Evolutionary conservation across 371 early-diverging fungal genomes (phyloP), one percentile per base, ranked within the genome.

Genomic region (Conidiobolus incongruus): DNA sequence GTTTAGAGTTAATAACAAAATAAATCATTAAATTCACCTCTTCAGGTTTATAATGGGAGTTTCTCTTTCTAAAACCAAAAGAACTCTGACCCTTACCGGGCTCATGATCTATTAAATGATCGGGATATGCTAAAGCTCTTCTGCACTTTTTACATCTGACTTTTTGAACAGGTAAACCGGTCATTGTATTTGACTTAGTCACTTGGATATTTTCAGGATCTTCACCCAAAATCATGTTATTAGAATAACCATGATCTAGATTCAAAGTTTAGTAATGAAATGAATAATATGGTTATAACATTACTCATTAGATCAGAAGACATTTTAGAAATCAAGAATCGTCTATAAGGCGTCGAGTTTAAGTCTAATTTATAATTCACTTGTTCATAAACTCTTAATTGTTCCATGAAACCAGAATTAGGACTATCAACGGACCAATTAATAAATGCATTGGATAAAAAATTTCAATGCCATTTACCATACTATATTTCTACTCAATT

Each of bases 31-130:
- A n/a, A n/a, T n/a, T n/a, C n/a, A n/a, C n/a, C n/a, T n/a, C n/a
- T n/a, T n/a, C n/a, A n/a, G n/a, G n/a, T n/a, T n/a, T n/a, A 65
- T 50, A 23, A 35, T 61, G 49, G 0, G 60, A 47, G 47, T 71
- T 67, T 20, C 81, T 70, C 48, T 80, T 81, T 28, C 68, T 61
- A 51, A 70, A 77, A 17, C 71, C 60, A 52, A 83, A 83, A 0
- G 75, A 63, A 4, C 53, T 52, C 48, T 83, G 80, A 0, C 81
- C 84, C 33, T 63, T 58, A 22, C 81, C 83, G 4, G 73, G 60
- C 40, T 63, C 58, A 60, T 87, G 85, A 3, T 70, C 59, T 32
- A 83, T 59, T 12, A 84, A 62, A 49, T 72, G 59, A n/a, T 72
- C 69, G 3, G 54, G 49, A 7, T 70, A 55, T 3, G 68, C 70